Evolutionary conservation across 768 basidiomycete genomes (phyloP), one percentile per base, ranked within the genome.

Genomic region (Lepiota venenata): DNA sequence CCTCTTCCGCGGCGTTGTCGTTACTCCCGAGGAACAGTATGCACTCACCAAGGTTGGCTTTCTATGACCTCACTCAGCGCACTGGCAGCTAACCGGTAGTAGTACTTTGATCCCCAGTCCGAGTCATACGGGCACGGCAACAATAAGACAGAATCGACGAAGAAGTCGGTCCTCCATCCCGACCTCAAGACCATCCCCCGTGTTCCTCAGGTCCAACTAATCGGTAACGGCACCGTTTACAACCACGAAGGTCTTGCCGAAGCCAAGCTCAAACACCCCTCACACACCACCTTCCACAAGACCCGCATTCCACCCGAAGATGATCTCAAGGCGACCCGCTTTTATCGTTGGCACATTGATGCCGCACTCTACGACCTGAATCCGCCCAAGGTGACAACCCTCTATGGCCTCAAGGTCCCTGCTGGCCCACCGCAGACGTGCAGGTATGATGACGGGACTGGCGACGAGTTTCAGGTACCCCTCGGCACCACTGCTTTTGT

Each of bases 341-440:
- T 88, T 74, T 93, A 91, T 66, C 77, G 91, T 51, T 93, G 91
- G 91, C 90, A 94, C 66, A 93, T 93, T 67, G 92, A 93, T 60
- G 91, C 93, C 1, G 90, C 90, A 1, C 67, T 91, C 21, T 89
- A 88, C 63, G 82, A 86, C 55, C 74, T 86, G 6, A 79, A 80
- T 8, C 88, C 88, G 15, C 89, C 91, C 4, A 84, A 79, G 57
- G 90, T 88, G 27, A 94, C 92, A 4, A 88, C 90, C 1, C 80
- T 93, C 11, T 92, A 91, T 60, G 89, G 84, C 1, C 74, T 93
- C 57, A 73, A 61, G 4, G 84, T 92, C 0, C 92, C 92, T 1
- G 52, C 73, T 16, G 91, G 89, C 2, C 66, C 72, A 4, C 60
- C 56, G 3, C 91, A 94, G 74, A 75, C 71, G 1, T 79, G 80